These are phyloP conservation scores for Rutstroemia sp. DNA, from an alignment of 2,329 filamentous ascomycete species.

Conservation along the genomic window DNA sequence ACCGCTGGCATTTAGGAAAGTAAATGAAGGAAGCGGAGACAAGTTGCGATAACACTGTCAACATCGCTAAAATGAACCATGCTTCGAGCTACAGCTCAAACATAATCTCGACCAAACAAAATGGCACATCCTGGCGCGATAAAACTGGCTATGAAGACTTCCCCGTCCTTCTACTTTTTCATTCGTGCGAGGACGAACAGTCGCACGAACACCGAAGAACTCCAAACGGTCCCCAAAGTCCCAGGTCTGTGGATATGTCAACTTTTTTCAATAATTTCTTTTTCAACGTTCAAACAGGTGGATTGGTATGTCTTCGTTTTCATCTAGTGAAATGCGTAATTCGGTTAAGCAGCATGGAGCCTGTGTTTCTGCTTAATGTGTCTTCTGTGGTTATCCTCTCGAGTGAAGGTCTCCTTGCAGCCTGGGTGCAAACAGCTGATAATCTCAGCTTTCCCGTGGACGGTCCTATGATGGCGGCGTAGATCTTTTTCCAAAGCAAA, in stretches of 20 bases:
- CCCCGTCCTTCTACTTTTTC: background rate
- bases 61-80: background rate
- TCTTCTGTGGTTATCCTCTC: background rate
- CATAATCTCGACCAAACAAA: background rate
- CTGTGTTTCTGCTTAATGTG: background rate
- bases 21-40: no score
- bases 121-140: background rate
- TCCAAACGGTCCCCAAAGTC: background rate
- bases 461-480: background rate
- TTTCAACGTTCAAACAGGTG: no score
- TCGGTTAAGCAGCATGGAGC: no score
- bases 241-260: background rate
- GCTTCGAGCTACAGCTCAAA: background rate
- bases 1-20: no score
- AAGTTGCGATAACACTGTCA: no score
- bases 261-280: background rate
- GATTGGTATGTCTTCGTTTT: no score
- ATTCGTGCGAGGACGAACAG: background rate
- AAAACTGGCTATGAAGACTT: background rate
- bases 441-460: background rate
- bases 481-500: background rate
- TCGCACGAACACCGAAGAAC: background rate
- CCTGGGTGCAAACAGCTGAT: background rate
- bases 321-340: no score
- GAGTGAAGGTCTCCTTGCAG: background rate